Evolutionary conservation across 495 filamentous ascomycete genomes (phyloP).

Genomic region (Chlorociboria aeruginascens): DNA sequence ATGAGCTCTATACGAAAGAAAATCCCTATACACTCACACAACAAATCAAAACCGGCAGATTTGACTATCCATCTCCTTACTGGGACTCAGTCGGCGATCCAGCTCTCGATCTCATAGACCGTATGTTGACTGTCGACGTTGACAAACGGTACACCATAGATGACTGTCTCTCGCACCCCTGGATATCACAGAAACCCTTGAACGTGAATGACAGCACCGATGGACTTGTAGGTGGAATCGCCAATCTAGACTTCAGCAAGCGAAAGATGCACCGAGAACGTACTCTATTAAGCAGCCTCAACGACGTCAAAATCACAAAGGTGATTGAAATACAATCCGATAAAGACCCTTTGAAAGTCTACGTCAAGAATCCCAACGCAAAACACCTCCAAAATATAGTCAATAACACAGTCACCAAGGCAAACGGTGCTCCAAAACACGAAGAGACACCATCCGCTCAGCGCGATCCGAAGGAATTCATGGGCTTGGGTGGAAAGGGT

Average conservation of each 20-base stretch:
- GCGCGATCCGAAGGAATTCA: conserved; percentile 61
- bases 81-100: conserved; percentile 90
- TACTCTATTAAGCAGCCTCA: conserved; percentile 72
- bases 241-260: conserved; percentile 70
- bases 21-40: conserved; percentile 82
- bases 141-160: conserved; percentile 78
- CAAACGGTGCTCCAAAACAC: conserved; percentile 13
- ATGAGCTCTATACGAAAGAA: conserved; percentile 68
- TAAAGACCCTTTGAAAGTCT: conserved; percentile 57
- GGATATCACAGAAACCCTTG: conserved; percentile 50
- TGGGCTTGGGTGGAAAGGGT: conserved; percentile 69
- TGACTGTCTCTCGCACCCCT: conserved; percentile 83
- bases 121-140: conserved; percentile 83
- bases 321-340: conserved; percentile 40
- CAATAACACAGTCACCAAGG: conserved; percentile 11
- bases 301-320: conserved; percentile 59
- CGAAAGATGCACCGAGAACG: conserved; percentile 71
- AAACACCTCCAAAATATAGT: conserved; percentile 11
- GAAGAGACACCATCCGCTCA: conserved; percentile 53
- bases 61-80: conserved; percentile 94
- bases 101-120: conserved; percentile 86
- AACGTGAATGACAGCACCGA: conserved; percentile 79
- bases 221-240: conserved; percentile 72
- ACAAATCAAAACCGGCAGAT: conserved; percentile 77
- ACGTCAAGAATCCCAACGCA: conserved; percentile 54